Conservation (phyloP, 1,139 yeast species). For the Magnusiomyces fungicola region DNA sequence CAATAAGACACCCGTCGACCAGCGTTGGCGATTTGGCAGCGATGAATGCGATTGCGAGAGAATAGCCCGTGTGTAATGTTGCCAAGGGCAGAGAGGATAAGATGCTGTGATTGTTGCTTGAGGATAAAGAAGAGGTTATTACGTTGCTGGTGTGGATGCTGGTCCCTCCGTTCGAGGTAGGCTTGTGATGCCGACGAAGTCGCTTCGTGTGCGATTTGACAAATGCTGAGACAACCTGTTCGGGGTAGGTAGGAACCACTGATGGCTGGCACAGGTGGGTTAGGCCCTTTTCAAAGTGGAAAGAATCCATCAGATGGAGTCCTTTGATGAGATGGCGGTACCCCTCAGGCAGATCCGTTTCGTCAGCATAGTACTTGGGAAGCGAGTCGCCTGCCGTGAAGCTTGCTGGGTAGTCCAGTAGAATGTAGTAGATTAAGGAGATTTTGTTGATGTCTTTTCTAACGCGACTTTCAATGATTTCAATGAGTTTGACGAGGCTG, state of each 20-base stretch:
- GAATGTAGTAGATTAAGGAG: constrained; percentile 25
- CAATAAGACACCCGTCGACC: constrained; percentile 16
- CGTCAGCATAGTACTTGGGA: constrained; percentile 28
- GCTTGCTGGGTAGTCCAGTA: constrained; percentile 25
- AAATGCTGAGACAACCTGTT: constrained; percentile 19
- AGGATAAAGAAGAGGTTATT: neutral
- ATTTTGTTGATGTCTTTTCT: constrained; percentile 5
- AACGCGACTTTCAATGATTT: constrained; percentile 4
- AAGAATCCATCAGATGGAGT: constrained; percentile 23
- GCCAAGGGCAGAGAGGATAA: neutral
- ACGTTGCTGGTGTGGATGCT: neutral
- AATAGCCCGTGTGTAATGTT: neutral
- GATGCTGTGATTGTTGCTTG: neutral
- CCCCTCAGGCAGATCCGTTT: constrained; percentile 24
- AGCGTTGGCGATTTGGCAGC: constrained; percentile 20
- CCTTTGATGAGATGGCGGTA: constrained; percentile 22
- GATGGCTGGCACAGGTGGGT: constrained; percentile 22
- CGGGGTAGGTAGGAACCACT: constrained; percentile 20
- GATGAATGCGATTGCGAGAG: constrained; percentile 19
- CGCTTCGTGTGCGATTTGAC: constrained; percentile 9
- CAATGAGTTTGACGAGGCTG: constrained; percentile 5
- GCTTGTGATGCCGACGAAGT: constrained; percentile 2
- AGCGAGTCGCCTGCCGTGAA: constrained; percentile 18
- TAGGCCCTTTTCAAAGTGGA: constrained; percentile 19
- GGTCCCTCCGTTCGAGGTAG: constrained; percentile 3